These are phyloP conservation scores for Zygosaccharomyces pseudobailii DNA, from an alignment of 1,139 yeast species.

Conservation along the genomic window DNA sequence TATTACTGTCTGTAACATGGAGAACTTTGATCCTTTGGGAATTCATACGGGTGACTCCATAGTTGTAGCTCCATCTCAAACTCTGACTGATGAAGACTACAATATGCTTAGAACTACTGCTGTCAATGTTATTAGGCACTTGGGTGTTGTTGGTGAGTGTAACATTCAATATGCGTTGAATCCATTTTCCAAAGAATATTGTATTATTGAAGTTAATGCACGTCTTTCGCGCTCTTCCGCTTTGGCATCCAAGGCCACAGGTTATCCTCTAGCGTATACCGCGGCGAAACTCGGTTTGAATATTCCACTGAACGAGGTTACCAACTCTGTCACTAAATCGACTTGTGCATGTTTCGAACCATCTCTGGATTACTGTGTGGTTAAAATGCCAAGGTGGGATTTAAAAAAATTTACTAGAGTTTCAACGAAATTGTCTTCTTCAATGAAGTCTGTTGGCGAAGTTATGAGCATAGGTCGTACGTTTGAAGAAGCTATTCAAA, in stretches of 20 bases:
- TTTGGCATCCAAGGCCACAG: conserved; percentile 97
- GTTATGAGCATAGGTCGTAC: conserved; percentile 98
- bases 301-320: conserved; percentile 87
- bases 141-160: conserved; percentile 99
- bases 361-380: conserved; percentile 93
- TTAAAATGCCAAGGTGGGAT: conserved; percentile 99
- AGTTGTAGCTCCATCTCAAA: conserved; percentile 98
- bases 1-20: conserved; percentile 99
- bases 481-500: conserved; percentile 96
- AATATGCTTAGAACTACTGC: conserved; percentile 98
- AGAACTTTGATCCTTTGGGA: conserved; percentile 97
- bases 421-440: conserved; percentile 78
- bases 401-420: conserved; percentile 93
- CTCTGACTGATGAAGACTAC: conserved; percentile 94
- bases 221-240: conserved; percentile 98
- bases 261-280: conserved; percentile 96
- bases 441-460: conserved; percentile 99
- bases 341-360: conserved; percentile 98
- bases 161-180: conserved; percentile 96
- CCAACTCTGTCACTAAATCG: conserved; percentile 89
- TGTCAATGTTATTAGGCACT: conserved; percentile 91
- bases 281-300: conserved; percentile 96
- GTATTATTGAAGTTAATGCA: conserved; percentile 97
- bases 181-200: conserved; percentile 90
- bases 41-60: conserved; percentile 99